phyloP scores from a whole-genome alignment of 1,284 basidiomycete species.

The Singerocomus rubriflavus region DNA sequence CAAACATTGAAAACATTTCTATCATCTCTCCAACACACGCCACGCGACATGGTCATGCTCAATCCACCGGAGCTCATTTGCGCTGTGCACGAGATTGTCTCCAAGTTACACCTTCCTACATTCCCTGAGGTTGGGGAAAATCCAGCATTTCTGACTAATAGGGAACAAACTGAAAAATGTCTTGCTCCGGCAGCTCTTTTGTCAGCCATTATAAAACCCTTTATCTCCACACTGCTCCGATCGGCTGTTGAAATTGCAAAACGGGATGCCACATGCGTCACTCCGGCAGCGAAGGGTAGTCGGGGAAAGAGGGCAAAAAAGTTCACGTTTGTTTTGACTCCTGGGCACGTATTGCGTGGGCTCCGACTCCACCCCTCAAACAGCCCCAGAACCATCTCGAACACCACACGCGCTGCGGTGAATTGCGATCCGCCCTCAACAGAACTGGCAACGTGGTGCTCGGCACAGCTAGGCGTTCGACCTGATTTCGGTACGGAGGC shows the following conservation, averaged over 20 bases:
- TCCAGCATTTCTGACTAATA: constrained; percentile 8
- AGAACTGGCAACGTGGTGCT: constrained; percentile 25
- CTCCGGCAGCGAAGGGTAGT: constrained; percentile 10
- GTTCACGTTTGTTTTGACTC: constrained; percentile 34
- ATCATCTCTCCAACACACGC: constrained; percentile 12
- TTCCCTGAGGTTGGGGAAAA: constrained; percentile 16
- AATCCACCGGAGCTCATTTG: constrained; percentile 28
- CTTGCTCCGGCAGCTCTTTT: constrained; percentile 32
- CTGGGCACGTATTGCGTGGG: constrained; percentile 38
- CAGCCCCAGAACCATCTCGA: background rate
- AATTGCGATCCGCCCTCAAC: constrained; percentile 12
- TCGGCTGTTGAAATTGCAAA: constrained; percentile 31
- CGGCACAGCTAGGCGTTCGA: constrained; percentile 29
- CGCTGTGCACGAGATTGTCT: constrained; percentile 25
- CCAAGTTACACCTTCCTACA: constrained; percentile 21
- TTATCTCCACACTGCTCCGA: constrained; percentile 28
- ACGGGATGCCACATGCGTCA: constrained; percentile 23
- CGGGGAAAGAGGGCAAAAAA: constrained; percentile 29
- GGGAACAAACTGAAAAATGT: constrained; percentile 14
- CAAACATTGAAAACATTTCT: constrained; percentile 10
- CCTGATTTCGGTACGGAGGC: constrained; percentile 18
- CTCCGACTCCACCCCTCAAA: constrained; percentile 18
- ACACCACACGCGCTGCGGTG: constrained; percentile 5
- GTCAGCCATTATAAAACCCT: constrained; percentile 27
- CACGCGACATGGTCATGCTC: constrained; percentile 24